Evolutionary conservation across 2,329 filamentous ascomycete genomes (phyloP).

Genomic region (Nigrospora sphaerica): DNA sequence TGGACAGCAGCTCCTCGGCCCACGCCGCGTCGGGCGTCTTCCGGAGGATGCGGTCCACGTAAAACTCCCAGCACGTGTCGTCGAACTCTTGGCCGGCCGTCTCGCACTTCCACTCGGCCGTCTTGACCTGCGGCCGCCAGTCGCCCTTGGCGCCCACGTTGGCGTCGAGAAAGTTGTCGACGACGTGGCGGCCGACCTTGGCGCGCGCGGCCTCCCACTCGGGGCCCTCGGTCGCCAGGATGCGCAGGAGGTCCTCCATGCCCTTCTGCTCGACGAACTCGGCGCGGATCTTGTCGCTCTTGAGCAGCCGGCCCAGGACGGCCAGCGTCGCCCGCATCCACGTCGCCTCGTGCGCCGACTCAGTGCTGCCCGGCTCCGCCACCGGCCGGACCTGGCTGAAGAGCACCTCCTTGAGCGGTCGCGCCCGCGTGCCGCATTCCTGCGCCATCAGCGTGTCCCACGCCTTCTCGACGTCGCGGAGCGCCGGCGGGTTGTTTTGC

Average conservation of each 20-base stretch:
- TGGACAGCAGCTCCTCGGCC: slow-evolving; percentile 27
- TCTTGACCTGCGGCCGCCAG: slow-evolving; percentile 39
- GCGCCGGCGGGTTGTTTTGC: slow-evolving; percentile 59
- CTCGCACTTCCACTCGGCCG: slow-evolving; percentile 28
- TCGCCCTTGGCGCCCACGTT: slow-evolving; percentile 54
- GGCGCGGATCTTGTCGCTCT: slow-evolving; percentile 40
- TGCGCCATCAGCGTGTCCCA: slow-evolving; percentile 36
- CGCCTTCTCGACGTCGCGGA: slow-evolving; percentile 40
- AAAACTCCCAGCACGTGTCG: slow-evolving; percentile 54
- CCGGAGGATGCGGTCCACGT: slow-evolving; percentile 33
- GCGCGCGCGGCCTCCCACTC: slow-evolving; percentile 44
- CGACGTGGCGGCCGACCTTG: slow-evolving; percentile 50
- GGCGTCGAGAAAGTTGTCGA: slow-evolving; percentile 61
- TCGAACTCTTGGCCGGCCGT: slow-evolving; percentile 20
- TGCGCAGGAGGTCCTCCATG: slow-evolving; percentile 45
- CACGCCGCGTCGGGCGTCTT: slow-evolving; percentile 31
- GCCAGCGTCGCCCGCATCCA: slow-evolving; percentile 26
- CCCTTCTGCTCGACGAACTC: slow-evolving; percentile 49
- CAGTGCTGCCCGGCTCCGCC: slow-evolving; percentile 4
- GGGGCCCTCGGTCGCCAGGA: slow-evolving; percentile 39
- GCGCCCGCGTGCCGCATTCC: slow-evolving; percentile 21
- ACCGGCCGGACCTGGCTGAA: slow-evolving; percentile 32
- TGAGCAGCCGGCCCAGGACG: slow-evolving; percentile 50
- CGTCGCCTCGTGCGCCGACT: slow-evolving; percentile 13
- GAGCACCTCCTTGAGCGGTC: slow-evolving; percentile 27